Conservation (phyloP, 2,329 filamentous ascomycete genomes). For the Xylaria sp. region DNA sequence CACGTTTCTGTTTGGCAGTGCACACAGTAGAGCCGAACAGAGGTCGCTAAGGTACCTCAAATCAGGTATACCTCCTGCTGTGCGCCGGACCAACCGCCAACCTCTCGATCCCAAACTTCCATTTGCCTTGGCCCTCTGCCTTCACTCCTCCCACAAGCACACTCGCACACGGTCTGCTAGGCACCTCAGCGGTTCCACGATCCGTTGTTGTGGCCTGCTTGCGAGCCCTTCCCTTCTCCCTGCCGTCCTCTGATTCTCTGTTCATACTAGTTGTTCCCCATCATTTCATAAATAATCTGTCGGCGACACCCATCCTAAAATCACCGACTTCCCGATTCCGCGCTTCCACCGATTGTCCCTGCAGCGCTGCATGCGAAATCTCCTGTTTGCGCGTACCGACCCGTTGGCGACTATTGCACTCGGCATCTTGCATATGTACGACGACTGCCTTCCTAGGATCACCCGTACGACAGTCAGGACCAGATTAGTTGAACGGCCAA, state of each 20-base stretch:
- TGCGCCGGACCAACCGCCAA: constrained; percentile 21
- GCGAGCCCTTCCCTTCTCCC: constrained; percentile 31
- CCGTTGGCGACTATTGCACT: constrained; percentile 25
- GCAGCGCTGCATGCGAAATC: constrained; percentile 28
- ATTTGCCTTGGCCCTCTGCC: constrained; percentile 20
- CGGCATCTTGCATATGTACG: constrained; percentile 17
- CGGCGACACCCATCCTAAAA: constrained; percentile 25
- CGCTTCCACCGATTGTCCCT: constrained; percentile 15
- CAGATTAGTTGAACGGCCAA: constrained; percentile 19
- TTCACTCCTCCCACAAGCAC: constrained; percentile 36
- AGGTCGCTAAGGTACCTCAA: constrained; percentile 6
- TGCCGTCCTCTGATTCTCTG: constrained; percentile 39
- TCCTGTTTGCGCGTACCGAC: constrained; percentile 9
- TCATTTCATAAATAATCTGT: constrained; percentile 30
- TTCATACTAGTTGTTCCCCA: constrained; percentile 37
- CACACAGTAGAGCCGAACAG: not conserved
- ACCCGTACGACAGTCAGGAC: constrained; percentile 6
- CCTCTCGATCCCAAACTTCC: constrained; percentile 20
- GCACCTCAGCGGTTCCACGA: constrained; percentile 43
- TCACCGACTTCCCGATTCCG: constrained; percentile 8
- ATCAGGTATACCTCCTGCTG: constrained; percentile 11
- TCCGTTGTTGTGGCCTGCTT: constrained; percentile 42
- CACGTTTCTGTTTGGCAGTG: constrained; percentile 13
- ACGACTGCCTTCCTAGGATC: constrained; percentile 11
- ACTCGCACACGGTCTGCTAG: constrained; percentile 37